phyloP scores from a whole-genome alignment of 202 grass and related monocot genomes.

The Elaeis oleifera region DNA sequence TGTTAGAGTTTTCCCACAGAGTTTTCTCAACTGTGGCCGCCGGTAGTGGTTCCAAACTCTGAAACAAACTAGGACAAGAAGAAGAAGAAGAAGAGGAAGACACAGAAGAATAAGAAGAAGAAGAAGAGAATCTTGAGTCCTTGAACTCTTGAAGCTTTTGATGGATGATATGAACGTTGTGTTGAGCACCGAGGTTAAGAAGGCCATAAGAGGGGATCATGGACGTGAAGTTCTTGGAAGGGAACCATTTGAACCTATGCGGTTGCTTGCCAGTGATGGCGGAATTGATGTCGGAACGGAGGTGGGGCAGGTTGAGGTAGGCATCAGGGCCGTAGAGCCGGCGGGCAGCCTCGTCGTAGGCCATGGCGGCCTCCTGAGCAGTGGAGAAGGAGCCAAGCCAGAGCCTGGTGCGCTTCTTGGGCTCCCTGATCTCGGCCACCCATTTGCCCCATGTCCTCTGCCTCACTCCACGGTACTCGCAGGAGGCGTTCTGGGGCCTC shows the following conservation, averaged over 20 bases:
- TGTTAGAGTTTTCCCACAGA: not conserved
- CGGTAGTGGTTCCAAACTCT: not conserved
- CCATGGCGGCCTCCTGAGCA: constrained; percentile 82
- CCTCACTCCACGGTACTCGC: constrained; percentile 93
- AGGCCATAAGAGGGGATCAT: constrained; percentile 45
- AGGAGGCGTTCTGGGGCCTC: constrained; percentile 87
- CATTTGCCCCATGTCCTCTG: constrained; percentile 98
- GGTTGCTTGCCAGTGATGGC: constrained; percentile 28
- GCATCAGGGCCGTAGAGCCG: constrained; percentile 87
- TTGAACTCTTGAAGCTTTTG: constrained; percentile 91
- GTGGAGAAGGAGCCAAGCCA: constrained; percentile 97
- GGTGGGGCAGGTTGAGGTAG: constrained; percentile 92
- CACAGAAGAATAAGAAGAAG: not conserved
- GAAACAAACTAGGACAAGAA: not conserved
- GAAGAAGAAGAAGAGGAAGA: constrained; percentile 6
- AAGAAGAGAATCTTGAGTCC: constrained; percentile 9
- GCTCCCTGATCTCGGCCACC: constrained; percentile 96
- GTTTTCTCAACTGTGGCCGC: not conserved
- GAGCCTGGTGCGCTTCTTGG: constrained; percentile 83
- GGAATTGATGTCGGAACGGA: constrained; percentile 35
- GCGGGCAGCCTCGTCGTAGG: constrained; percentile 96
- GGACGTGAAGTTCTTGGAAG: constrained; percentile 28
- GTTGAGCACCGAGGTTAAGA: constrained; percentile 92
- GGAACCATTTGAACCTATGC: constrained; percentile 72
- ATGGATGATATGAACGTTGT: constrained; percentile 96